Percentiles rank a stretch among this genome's conserved stretches.
phyloP scores from a whole-genome alignment of 2,329 filamentous ascomycete species.

The Alternaria sp. region DNA sequence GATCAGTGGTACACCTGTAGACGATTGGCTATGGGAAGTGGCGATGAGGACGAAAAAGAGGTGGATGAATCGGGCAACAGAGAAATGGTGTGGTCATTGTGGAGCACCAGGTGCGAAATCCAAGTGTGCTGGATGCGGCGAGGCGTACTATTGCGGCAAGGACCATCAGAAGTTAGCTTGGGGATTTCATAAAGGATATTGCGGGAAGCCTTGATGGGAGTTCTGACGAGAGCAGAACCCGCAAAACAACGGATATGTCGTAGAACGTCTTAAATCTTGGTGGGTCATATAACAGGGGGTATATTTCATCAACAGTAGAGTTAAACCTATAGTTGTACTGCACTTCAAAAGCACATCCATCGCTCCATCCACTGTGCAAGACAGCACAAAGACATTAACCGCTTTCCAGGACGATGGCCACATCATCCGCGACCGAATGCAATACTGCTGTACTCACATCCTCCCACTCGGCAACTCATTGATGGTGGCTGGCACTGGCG shows the following conservation, averaged over 20 bases:
- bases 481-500: conserved; percentile 1
- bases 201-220: not conserved
- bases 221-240: not conserved
- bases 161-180: not conserved
- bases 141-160: conserved; percentile 2
- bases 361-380: not conserved
- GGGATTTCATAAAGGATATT: conserved; percentile 1
- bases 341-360: not conserved
- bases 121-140: not conserved
- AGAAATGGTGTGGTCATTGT: conserved; percentile 5
- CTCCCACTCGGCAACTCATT: conserved; percentile 15
- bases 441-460: conserved; percentile 1
- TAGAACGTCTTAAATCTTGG: not conserved
- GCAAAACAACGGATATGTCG: not conserved
- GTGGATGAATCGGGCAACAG: not conserved
- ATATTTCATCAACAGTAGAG: not conserved
- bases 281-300: not conserved
- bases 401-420: not conserved
- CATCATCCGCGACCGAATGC: not conserved
- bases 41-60: not conserved
- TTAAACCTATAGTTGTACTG: not conserved
- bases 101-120: not conserved
- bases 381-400: not conserved
- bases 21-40: conserved; percentile 3
- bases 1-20: not conserved